Evolutionary conservation across 495 filamentous ascomycete species (phyloP).

Genomic region (Penicillium lividum): DNA sequence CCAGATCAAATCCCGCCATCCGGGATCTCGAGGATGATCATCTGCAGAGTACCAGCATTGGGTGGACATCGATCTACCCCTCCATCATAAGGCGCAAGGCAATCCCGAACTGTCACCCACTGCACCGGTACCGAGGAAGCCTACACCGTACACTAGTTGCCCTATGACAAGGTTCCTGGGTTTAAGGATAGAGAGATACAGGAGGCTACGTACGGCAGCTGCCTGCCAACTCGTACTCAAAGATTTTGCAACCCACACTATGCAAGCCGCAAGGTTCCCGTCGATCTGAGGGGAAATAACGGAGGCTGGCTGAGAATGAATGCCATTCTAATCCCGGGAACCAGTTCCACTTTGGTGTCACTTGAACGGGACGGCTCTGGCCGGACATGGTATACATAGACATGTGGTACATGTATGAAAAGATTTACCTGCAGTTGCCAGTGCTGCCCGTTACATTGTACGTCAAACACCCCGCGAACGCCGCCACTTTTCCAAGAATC

Average conservation of each 20-base stretch:
- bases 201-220: background rate
- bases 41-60: slow-evolving; percentile 5
- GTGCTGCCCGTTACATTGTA: background rate
- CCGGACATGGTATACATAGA: slow-evolving; percentile 1
- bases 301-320: slow-evolving; percentile 13
- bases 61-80: background rate
- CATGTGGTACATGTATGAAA: background rate
- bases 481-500: background rate
- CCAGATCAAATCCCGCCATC: slow-evolving; percentile 17
- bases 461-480: slow-evolving; percentile 6
- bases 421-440: background rate
- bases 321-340: background rate
- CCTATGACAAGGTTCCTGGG: background rate
- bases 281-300: slow-evolving; percentile 7
- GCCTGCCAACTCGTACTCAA: background rate
- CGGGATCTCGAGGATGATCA: slow-evolving; percentile 21
- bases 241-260: background rate
- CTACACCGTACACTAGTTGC: background rate
- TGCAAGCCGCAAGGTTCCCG: background rate
- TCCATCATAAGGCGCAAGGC: slow-evolving; percentile 8
- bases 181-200: background rate
- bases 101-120: background rate
- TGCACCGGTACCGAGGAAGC: background rate
- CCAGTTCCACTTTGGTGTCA: background rate
- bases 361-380: slow-evolving; percentile 2